These are phyloP conservation scores for Elasticomyces elasticus DNA, from an alignment of 495 filamentous ascomycete genomes.

Conservation along the genomic window DNA sequence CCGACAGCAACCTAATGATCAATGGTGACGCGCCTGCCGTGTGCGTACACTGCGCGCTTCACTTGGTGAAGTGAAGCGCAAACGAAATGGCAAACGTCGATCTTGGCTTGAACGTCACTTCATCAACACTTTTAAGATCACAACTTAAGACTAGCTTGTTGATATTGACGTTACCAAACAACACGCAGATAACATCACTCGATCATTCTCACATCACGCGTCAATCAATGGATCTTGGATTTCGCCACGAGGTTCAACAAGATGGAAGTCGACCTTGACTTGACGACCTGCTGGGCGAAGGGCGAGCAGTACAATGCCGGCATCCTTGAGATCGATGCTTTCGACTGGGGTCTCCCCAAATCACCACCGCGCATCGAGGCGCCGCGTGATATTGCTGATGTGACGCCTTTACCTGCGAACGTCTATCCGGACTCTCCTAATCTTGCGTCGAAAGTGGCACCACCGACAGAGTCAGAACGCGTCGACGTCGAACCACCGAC, in stretches of 20 bases:
- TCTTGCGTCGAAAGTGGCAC: too few species aligned
- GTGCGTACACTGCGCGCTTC: neutral
- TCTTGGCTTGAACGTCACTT: neutral
- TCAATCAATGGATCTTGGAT: neutral
- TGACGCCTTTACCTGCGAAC: neutral
- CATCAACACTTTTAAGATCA: neutral
- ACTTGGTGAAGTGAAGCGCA: neutral
- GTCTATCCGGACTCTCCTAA: too few species aligned
- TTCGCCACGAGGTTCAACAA: neutral
- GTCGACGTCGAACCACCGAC: too few species aligned
- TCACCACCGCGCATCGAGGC: neutral
- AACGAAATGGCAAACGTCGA: neutral
- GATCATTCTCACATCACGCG: neutral
- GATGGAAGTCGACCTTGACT: neutral
- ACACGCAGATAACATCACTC: too few species aligned
- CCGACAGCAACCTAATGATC: too few species aligned
- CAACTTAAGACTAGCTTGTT: too few species aligned
- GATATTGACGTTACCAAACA: too few species aligned
- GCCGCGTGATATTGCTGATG: neutral
- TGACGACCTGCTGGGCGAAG: neutral
- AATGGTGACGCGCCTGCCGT: too few species aligned
- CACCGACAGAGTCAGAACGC: too few species aligned
- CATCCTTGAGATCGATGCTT: neutral
- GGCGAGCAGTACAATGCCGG: neutral
- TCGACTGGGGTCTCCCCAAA: neutral